Percentiles rank a stretch among this genome's conserved stretches.
Conservation (phyloP, 352 stramenopile genomes). For the Globisporangium polare region DNA sequence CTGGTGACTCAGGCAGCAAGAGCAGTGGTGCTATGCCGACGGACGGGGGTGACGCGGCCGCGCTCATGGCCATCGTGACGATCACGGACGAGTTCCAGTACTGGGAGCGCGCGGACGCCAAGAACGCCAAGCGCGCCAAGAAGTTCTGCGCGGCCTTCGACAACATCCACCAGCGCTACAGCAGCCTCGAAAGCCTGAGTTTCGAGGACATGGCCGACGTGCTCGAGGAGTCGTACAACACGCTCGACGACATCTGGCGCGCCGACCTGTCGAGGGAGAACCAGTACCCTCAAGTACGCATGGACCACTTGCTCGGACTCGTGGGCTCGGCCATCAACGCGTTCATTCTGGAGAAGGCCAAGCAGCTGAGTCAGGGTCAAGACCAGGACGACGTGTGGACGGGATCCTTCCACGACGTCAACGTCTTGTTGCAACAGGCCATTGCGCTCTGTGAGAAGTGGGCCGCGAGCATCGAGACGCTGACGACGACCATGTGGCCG, state of each 20-base stretch:
- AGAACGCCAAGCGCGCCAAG: constrained; percentile 55
- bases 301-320: constrained; percentile 86
- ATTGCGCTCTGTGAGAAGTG: constrained; percentile 85
- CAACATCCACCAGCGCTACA: constrained; percentile 77
- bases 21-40: constrained; percentile 13
- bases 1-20: constrained; percentile 16
- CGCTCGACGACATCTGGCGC: constrained; percentile 88
- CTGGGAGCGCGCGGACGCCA: constrained; percentile 68
- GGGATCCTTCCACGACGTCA: constrained; percentile 51
- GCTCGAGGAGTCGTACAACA: constrained; percentile 81
- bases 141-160: constrained; percentile 83
- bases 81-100: constrained; percentile 87
- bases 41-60: constrained; percentile 25
- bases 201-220: constrained; percentile 84
- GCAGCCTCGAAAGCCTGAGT: constrained; percentile 46
- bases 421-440: constrained; percentile 50
- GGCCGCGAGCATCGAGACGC: constrained; percentile 54
- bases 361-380: constrained; percentile 4
- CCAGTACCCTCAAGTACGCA: constrained; percentile 81
- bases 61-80: constrained; percentile 75
- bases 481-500: constrained; percentile 80
- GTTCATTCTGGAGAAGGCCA: constrained; percentile 55
- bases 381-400: constrained; percentile 49
- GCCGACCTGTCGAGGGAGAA: constrained; percentile 55
- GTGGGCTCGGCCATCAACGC: constrained; percentile 73